These are phyloP conservation scores for Dujonia santamariae DNA, from an alignment of 1,139 yeast species.

Conservation along the genomic window DNA sequence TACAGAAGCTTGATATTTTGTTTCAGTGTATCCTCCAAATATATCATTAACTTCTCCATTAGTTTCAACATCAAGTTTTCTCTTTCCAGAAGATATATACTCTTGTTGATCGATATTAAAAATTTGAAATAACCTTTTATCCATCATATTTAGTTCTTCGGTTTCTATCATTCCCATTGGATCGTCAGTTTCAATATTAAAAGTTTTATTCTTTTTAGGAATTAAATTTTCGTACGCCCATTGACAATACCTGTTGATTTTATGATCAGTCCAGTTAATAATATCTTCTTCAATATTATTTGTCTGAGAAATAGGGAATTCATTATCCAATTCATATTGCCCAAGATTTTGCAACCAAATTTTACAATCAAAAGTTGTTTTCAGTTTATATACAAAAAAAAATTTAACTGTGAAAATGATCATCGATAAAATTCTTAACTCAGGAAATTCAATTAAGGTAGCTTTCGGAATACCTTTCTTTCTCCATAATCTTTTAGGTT, in stretches of 20 bases:
- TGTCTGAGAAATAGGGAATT: slow-evolving; percentile 16
- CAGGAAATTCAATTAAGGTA: slow-evolving; percentile 22
- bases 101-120: slow-evolving; percentile 22
- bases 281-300: slow-evolving; percentile 23
- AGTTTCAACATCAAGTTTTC: slow-evolving; percentile 5
- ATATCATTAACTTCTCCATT: no score
- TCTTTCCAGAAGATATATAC: slow-evolving; percentile 4
- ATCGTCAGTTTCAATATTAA: slow-evolving; percentile 8
- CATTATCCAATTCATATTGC: slow-evolving; percentile 18
- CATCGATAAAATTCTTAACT: slow-evolving; percentile 23
- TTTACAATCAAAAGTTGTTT: slow-evolving; percentile 5
- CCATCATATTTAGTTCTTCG: slow-evolving; percentile 24
- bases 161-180: slow-evolving; percentile 1
- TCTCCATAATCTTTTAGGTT: slow-evolving; percentile 1
- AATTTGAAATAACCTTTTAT: slow-evolving; percentile 34
- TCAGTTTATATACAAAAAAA: slow-evolving; percentile 22
- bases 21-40: no score
- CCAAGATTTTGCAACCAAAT: slow-evolving; percentile 23
- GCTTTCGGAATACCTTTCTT: slow-evolving; percentile 1
- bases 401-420: slow-evolving; percentile 25
- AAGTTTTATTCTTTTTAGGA: slow-evolving; percentile 19
- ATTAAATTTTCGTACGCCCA: slow-evolving; percentile 38
- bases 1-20: no score
- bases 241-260: slow-evolving; percentile 37
- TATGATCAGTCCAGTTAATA: slow-evolving; percentile 35